Percentiles rank a stretch among this genome's conserved stretches.
phyloP scores from a whole-genome alignment of 768 basidiomycete genomes.

The Agrocybe praecox region DNA sequence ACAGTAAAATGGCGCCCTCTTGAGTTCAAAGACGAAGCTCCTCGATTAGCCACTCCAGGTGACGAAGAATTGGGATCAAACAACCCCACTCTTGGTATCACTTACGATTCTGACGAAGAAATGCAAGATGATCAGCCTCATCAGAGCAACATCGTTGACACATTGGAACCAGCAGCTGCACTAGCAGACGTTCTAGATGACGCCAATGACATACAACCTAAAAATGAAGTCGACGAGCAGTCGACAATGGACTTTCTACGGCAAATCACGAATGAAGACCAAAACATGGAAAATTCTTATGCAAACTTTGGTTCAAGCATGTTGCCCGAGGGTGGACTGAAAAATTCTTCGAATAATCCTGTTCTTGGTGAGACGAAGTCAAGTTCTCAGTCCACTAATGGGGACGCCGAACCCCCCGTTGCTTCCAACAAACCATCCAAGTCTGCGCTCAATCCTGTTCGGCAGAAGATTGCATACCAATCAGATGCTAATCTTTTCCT shows the following conservation, averaged over 20 bases:
- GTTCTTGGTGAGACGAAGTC: slow-evolving; percentile 43
- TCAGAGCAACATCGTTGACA: slow-evolving; percentile 59
- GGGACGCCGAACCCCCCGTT: slow-evolving; percentile 33
- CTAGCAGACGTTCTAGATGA: slow-evolving; percentile 64
- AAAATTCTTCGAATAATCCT: slow-evolving; percentile 59
- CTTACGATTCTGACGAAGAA: slow-evolving; percentile 70
- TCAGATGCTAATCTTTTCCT: slow-evolving; percentile 56
- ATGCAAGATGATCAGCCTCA: slow-evolving; percentile 62
- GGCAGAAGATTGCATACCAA: slow-evolving; percentile 65
- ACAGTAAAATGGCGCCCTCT: slow-evolving; percentile 66
- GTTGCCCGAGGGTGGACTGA: slow-evolving; percentile 41
- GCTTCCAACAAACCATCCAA: slow-evolving; percentile 40
- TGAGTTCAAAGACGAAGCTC: slow-evolving; percentile 22
- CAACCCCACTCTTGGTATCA: slow-evolving; percentile 40
- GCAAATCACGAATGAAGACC: slow-evolving; percentile 6
- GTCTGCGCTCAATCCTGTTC: slow-evolving; percentile 53
- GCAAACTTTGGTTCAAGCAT: not conserved
- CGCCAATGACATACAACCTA: slow-evolving; percentile 25
- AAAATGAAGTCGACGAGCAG: slow-evolving; percentile 55
- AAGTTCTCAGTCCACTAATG: slow-evolving; percentile 40
- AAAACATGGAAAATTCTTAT: not conserved
- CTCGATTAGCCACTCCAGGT: slow-evolving; percentile 27
- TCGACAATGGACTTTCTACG: slow-evolving; percentile 29
- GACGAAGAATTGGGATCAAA: slow-evolving; percentile 17
- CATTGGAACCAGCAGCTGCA: slow-evolving; percentile 52